phyloP scores from a whole-genome alignment of 148 eudicot genomes.

The Suaeda aralocaspica region DNA sequence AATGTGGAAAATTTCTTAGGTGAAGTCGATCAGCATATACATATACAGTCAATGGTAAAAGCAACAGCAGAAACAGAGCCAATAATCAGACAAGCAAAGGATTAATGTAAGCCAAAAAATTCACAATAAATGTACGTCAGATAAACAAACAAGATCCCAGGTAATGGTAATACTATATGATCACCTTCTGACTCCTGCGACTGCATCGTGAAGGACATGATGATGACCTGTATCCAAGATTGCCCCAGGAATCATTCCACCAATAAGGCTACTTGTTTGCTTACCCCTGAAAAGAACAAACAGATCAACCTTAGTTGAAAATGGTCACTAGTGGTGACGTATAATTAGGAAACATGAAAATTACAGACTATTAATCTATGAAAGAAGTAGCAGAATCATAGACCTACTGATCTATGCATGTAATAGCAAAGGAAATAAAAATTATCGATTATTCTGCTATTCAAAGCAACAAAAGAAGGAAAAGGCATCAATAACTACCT shows the following conservation, averaged over 20 bases:
- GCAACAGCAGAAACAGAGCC: no score
- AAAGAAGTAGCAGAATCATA: no score
- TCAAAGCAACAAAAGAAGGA: background rate
- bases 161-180: background rate
- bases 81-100: no score
- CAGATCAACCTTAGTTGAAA: no score
- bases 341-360: no score
- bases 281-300: constrained; percentile 37
- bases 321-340: no score
- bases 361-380: background rate
- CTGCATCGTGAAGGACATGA: constrained; percentile 79
- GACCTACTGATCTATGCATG: background rate
- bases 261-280: constrained; percentile 62
- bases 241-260: constrained; percentile 68
- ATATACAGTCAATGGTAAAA: no score
- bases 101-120: background rate
- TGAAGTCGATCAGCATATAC: background rate
- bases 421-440: background rate
- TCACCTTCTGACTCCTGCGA: constrained; percentile 80
- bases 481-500: constrained; percentile 36
- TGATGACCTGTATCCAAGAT: constrained; percentile 83
- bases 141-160: background rate
- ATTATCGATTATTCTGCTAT: background rate
- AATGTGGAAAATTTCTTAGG: background rate
- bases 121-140: background rate